phyloP scores from a whole-genome alignment of 2,329 filamentous ascomycete genomes.

The Septoria linicola region DNA sequence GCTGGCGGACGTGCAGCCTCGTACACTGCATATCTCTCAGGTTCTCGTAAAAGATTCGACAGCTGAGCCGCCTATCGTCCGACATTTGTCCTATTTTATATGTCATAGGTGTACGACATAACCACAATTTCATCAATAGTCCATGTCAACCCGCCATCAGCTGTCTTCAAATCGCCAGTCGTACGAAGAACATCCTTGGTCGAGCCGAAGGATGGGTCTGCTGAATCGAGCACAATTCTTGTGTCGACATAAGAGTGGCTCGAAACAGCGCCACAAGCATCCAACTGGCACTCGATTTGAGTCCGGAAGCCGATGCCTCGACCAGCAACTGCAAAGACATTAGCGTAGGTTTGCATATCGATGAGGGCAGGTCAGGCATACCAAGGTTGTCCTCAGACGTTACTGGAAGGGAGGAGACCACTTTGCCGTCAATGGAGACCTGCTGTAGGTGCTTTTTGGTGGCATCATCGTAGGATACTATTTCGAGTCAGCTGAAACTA shows the following conservation, averaged over 20 bases:
- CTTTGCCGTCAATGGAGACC: neutral
- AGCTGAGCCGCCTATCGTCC: too few relatives aligned
- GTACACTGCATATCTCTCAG: too few relatives aligned
- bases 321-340: neutral
- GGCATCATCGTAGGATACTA: conserved; percentile 1
- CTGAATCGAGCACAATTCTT: neutral
- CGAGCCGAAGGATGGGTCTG: neutral
- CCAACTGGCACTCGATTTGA: conserved; percentile 6
- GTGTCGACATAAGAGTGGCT: neutral
- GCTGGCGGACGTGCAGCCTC: too few relatives aligned
- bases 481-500: neutral
- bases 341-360: too few relatives aligned
- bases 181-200: neutral
- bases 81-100: too few relatives aligned
- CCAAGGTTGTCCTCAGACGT: neutral
- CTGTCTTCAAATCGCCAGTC: neutral
- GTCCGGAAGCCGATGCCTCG: neutral
- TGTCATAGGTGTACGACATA: neutral
- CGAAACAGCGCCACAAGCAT: neutral
- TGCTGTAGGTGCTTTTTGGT: neutral
- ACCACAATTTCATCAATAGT: neutral
- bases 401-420: neutral
- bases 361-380: neutral
- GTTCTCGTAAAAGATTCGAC: too few relatives aligned
- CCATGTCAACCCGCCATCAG: conserved; percentile 5